Conservation (phyloP, 192 early-diverging fungal species). For the Coemansia reversa region DNA sequence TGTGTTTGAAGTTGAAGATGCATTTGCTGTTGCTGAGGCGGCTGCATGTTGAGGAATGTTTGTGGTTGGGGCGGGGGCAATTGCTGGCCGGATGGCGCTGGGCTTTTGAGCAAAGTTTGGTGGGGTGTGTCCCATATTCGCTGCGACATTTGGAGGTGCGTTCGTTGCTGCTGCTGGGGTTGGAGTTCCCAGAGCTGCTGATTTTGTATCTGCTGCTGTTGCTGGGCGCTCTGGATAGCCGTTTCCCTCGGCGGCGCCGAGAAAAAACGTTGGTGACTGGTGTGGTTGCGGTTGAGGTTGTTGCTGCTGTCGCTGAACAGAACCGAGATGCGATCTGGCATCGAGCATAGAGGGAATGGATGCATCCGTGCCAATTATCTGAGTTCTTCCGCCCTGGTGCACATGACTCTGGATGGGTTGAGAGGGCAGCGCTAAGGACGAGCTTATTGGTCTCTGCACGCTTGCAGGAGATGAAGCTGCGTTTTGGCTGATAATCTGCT, state of each 20-base stretch:
- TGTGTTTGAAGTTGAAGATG: constrained; percentile 31
- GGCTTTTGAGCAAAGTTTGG: constrained; percentile 37
- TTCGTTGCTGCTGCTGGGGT: constrained; percentile 23
- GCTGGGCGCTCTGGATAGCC: constrained; percentile 51
- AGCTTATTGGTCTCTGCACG: constrained; percentile 31
- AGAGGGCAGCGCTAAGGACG: constrained; percentile 39
- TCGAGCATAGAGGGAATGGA: constrained; percentile 26
- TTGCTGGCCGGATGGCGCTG: constrained; percentile 13
- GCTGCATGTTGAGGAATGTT: constrained; percentile 32
- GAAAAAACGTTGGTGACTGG: constrained; percentile 52
- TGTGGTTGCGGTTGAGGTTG: constrained; percentile 39
- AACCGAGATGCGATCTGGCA: constrained; percentile 20
- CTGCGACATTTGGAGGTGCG: constrained; percentile 28
- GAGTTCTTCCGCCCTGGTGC: constrained; percentile 20
- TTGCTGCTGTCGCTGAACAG: constrained; percentile 32
- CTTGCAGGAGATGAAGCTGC: constrained; percentile 25
- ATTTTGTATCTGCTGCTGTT: constrained; percentile 28
- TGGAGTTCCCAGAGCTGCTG: constrained; percentile 29
- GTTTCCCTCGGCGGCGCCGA: constrained; percentile 57
- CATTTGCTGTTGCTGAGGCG: constrained; percentile 29
- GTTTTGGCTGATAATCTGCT: constrained; percentile 47
- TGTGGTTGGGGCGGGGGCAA: constrained; percentile 22
- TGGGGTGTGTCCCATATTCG: constrained; percentile 30
- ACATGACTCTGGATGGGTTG: constrained; percentile 32
- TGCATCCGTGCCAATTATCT: constrained; percentile 19